phyloP scores from a whole-genome alignment of 192 early-diverging fungal species.

The Cetraspora pellucida region DNA sequence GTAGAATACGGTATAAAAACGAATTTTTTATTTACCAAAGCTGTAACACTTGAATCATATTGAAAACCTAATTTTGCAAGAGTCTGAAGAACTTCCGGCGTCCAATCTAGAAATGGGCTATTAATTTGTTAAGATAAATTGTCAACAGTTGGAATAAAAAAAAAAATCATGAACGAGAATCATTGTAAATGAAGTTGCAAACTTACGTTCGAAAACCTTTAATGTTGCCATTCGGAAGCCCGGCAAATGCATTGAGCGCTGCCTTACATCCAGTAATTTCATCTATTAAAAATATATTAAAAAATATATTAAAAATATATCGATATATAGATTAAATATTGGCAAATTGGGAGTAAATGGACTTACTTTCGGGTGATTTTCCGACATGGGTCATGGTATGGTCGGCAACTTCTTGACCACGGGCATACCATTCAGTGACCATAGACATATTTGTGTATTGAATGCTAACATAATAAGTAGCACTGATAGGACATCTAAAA shows the following conservation, averaged over 20 bases:
- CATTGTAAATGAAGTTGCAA: too few relatives aligned
- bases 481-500: constrained; percentile 54
- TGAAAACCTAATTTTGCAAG: constrained; percentile 49
- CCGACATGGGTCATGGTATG: constrained; percentile 58
- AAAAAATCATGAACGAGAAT: too few relatives aligned
- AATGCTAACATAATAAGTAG: constrained; percentile 65
- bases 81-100: constrained; percentile 47
- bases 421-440: constrained; percentile 63
- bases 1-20: too few relatives aligned
- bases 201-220: constrained; percentile 58
- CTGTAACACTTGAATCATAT: constrained; percentile 61
- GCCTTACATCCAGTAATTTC: constrained; percentile 44
- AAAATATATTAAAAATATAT: too few relatives aligned
- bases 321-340: too few relatives aligned
- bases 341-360: neutral
- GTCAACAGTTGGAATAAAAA: too few relatives aligned
- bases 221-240: constrained; percentile 61
- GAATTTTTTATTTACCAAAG: constrained; percentile 20
- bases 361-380: constrained; percentile 39
- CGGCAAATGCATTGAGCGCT: constrained; percentile 56
- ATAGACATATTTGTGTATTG: constrained; percentile 63
- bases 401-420: constrained; percentile 56
- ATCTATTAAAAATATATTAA: constrained; percentile 32
- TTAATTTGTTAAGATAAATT: too few relatives aligned
- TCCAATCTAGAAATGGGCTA: constrained; percentile 60